Evolutionary conservation across 2,329 filamentous ascomycete genomes (phyloP), one percentile per base, ranked within the genome.

Genomic region (Aspergillus sp.): DNA sequence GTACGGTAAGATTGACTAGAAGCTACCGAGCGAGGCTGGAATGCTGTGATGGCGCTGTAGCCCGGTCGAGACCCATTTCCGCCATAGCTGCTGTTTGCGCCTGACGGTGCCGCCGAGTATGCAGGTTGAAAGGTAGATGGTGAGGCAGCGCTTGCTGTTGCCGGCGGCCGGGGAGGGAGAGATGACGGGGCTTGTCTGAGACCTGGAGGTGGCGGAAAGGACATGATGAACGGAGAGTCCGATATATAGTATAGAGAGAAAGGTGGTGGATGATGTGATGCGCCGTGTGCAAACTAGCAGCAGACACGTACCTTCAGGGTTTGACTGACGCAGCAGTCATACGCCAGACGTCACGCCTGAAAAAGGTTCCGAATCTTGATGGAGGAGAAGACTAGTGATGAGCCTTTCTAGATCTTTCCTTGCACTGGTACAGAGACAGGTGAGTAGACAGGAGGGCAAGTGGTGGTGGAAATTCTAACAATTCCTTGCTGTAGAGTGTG

Each of bases 161-260:
- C 85, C 45, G 91, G 91, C 63, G 91, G 91, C 69, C 90, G 89
- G 64, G 91, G 87, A 66, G 91, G 91, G 41, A 96, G 89, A 68
- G 89, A 91, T 72, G 74, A 85, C 72, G 76, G 82, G 76, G 77
- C 69, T 69, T 74, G 65, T 65, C 75, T 79, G 64, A 86, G 80
- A 84, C 90, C 90, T 91, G 91, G 89, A 89, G 90, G 89, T 75
- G 89, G 89, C 79, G 90, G 89, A 85, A 91, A 91, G 80, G 90
- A 89, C 91, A 94, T 94, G 81, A 82, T 83, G 81, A 82, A 81
- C 71, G 77, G 75, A 68, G 70, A 61, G 73, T 70, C 73, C 78
- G 72, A 72, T 36, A 36, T 36, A 36, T 36, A 36, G 32, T 13
- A 36, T 65, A 70, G 62, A 70, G 61, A 70, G 59, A 68, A 28